Evolutionary conservation across 352 stramenopile genomes (phyloP).

Genomic region (Globisporangium camurandrum): DNA sequence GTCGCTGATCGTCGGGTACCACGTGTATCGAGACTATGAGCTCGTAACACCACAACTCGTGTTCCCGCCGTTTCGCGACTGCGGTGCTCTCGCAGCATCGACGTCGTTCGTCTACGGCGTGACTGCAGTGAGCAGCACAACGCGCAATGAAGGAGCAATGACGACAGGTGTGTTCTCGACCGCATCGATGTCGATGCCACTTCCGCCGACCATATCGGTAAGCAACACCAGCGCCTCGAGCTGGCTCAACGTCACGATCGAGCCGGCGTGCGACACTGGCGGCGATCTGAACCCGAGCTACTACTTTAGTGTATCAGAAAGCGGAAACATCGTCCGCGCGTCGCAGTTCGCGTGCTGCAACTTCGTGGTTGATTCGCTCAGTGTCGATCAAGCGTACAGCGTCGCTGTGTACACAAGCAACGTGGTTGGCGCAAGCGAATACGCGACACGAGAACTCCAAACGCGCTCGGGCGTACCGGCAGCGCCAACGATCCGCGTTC

Average conservation of each 20-base stretch:
- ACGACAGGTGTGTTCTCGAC: conserved; percentile 21
- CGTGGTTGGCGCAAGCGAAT: conserved; percentile 10
- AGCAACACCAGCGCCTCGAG: conserved; percentile 9
- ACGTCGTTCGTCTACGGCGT: conserved; percentile 44
- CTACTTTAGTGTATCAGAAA: conserved; percentile 23
- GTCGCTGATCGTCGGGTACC: conserved; percentile 34
- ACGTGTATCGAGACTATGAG: conserved; percentile 49
- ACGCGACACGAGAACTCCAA: conserved; percentile 11
- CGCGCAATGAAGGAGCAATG: conserved; percentile 23
- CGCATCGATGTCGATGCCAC: conserved; percentile 18
- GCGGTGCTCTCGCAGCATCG: conserved; percentile 22
- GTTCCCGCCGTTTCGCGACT: conserved; percentile 36
- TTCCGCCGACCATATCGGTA: conserved; percentile 18
- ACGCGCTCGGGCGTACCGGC: conserved; percentile 30
- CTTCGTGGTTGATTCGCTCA: conserved; percentile 22
- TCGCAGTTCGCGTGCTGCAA: conserved; percentile 37
- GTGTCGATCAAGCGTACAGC: conserved; percentile 17
- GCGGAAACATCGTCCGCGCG: conserved; percentile 5
- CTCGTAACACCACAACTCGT: conserved; percentile 22
- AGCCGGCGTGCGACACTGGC: conserved; percentile 28
- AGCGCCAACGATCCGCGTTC: conserved; percentile 11
- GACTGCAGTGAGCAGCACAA: conserved; percentile 23
- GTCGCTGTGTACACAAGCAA: conserved; percentile 27
- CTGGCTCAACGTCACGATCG: conserved; percentile 31
- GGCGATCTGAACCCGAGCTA: conserved; percentile 22